Percentiles rank a stretch among this genome's conserved stretches.
These are phyloP conservation scores for Cardamine resedifolia DNA, from an alignment of 345 rosid genomes.

Conservation along the genomic window DNA sequence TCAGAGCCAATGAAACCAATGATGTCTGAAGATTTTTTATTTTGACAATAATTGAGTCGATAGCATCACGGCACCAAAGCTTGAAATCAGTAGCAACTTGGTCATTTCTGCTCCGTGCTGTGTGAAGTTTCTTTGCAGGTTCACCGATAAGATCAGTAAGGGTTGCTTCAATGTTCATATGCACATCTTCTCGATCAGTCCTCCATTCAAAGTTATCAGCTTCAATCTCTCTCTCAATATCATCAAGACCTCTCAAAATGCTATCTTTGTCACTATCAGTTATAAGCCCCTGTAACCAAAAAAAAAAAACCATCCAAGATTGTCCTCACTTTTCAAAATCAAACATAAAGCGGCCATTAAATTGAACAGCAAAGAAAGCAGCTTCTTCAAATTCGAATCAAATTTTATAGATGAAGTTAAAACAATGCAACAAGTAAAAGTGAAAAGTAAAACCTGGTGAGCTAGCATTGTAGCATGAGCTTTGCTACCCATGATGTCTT, in stretches of 20 bases:
- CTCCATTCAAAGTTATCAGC: conserved; percentile 79
- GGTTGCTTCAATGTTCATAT: conserved; percentile 96
- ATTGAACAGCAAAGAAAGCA: not conserved
- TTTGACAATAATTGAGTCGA: conserved; percentile 52
- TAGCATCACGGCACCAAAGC: conserved; percentile 94
- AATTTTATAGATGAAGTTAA: not conserved
- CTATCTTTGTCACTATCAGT: conserved; percentile 59
- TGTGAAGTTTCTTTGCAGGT: conserved; percentile 96
- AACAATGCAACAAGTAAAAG: not conserved
- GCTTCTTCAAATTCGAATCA: not conserved
- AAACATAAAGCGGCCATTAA: not conserved
- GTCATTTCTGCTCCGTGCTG: conserved; percentile 89
- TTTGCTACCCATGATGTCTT: conserved; percentile 91
- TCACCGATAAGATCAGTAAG: conserved; percentile 94
- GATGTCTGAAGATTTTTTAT: conserved; percentile 61
- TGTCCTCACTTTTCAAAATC: not conserved
- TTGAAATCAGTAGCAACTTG: conserved; percentile 89
- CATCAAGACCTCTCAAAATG: conserved; percentile 75
- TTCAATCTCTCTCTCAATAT: conserved; percentile 64
- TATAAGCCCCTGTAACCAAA: conserved; percentile 64
- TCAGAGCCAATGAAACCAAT: conserved; percentile 68
- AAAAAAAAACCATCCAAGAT: not conserved
- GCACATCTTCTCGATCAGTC: conserved; percentile 92
- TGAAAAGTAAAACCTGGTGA: conserved; percentile 52
- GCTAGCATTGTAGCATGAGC: conserved; percentile 97